A percentile compares a stretch with the other conserved stretches of the same genome.
phyloP scores from a whole-genome alignment of 2,329 filamentous ascomycete species.

The Cladosporium sphaerospermum region DNA sequence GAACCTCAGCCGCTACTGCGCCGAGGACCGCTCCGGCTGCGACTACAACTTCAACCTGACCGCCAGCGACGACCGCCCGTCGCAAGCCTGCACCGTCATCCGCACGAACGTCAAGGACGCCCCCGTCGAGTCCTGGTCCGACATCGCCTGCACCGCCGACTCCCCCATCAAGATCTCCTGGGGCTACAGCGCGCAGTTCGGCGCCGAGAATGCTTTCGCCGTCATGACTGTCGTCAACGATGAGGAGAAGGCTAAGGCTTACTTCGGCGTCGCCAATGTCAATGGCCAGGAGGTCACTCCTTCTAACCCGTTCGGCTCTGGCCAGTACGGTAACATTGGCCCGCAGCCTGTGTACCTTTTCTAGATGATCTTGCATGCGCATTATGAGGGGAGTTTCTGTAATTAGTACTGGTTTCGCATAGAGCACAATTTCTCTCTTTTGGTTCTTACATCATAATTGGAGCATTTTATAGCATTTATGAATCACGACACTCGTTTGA shows the following conservation, averaged over 20 bases:
- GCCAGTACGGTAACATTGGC: slow-evolving; percentile 11
- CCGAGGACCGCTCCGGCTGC: slow-evolving; percentile 9
- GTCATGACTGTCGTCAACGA: slow-evolving; percentile 12
- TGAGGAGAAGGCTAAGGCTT: slow-evolving; percentile 11
- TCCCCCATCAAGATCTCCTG: slow-evolving; percentile 10
- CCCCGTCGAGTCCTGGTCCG: slow-evolving; percentile 4
- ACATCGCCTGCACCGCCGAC: slow-evolving; percentile 8
- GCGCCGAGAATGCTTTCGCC: slow-evolving; percentile 12
- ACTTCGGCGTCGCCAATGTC: slow-evolving; percentile 13
- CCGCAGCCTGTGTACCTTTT: slow-evolving; percentile 14
- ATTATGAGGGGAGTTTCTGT: no score
- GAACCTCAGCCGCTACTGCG: slow-evolving; percentile 15
- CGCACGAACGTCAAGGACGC: slow-evolving; percentile 9
- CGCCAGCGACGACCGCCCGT: slow-evolving; percentile 10
- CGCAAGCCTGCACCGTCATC: slow-evolving; percentile 12
- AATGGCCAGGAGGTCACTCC: slow-evolving; percentile 7
- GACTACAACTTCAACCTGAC: slow-evolving; percentile 16
- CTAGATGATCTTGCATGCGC: not conserved
- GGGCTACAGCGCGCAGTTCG: slow-evolving; percentile 13
- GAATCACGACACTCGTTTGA: no score
- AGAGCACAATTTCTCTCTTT: no score
- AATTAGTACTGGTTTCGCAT: no score
- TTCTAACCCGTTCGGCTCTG: slow-evolving; percentile 10
- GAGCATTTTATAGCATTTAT: no score
- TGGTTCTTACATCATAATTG: no score